Conservation (phyloP, 1,284 basidiomycete species). For the Phylloporus gajari region DNA sequence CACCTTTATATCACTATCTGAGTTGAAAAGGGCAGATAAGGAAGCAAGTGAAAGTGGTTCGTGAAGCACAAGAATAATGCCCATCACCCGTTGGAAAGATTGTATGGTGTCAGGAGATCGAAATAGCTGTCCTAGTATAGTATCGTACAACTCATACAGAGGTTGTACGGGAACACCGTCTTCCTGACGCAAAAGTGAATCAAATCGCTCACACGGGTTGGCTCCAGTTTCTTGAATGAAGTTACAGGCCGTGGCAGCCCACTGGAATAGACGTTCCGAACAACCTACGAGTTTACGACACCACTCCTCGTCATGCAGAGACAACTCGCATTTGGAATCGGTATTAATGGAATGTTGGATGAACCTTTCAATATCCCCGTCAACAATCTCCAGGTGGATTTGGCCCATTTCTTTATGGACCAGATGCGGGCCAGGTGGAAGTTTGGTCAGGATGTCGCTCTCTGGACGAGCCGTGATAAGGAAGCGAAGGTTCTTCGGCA, state of each 20-base stretch:
- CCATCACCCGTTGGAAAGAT: too few relatives aligned
- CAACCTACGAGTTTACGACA: slow-evolving; percentile 10
- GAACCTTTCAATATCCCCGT: not conserved
- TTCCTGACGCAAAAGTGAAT: not conserved
- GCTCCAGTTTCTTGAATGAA: not conserved
- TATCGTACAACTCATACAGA: too few relatives aligned
- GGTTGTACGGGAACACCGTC: too few relatives aligned
- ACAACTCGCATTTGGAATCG: not conserved
- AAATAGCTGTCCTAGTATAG: too few relatives aligned
- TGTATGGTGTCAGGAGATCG: too few relatives aligned
- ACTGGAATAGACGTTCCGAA: not conserved
- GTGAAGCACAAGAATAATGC: too few relatives aligned
- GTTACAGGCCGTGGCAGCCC: too few relatives aligned
- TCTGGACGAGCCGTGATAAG: not conserved
- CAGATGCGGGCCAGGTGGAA: not conserved
- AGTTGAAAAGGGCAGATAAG: too few relatives aligned
- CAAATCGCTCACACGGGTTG: not conserved
- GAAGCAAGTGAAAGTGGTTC: too few relatives aligned
- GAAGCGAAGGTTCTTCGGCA: slow-evolving; percentile 16
- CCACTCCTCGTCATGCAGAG: slow-evolving; percentile 8
- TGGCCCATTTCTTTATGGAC: slow-evolving; percentile 2
- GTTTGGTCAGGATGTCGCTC: not conserved
- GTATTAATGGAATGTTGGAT: not conserved
- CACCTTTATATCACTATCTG: too few relatives aligned
- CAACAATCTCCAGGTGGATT: not conserved